Conservation (phyloP, 179 eudicot genomes). For the Monotropa hypopitys region DNA sequence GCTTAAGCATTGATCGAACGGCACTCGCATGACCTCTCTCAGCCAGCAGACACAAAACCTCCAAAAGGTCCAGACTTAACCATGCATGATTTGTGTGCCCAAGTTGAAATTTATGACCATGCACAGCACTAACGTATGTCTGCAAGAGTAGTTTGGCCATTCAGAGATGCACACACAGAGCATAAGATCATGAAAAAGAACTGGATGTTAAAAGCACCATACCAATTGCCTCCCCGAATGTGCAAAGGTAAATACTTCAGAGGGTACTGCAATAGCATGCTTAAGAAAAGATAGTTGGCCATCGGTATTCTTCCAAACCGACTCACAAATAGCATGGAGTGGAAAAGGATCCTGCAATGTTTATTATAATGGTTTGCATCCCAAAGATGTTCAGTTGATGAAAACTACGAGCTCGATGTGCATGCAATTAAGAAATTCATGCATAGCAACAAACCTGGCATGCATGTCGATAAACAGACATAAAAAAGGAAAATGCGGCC, state of each 20-base stretch:
- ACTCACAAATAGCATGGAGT: slow-evolving; percentile 59
- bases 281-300: slow-evolving; percentile 83
- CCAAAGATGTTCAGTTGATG: neutral
- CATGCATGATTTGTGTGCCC: slow-evolving; percentile 65
- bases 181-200: neutral
- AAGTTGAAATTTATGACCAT: slow-evolving; percentile 43
- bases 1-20: slow-evolving; percentile 58
- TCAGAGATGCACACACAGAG: neutral
- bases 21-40: slow-evolving; percentile 74
- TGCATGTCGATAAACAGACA: slow-evolving; percentile 58
- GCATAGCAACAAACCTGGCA: slow-evolving; percentile 32
- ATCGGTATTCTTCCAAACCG: slow-evolving; percentile 73
- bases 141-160: slow-evolving; percentile 19
- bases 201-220: slow-evolving; percentile 11
- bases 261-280: slow-evolving; percentile 61
- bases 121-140: slow-evolving; percentile 51
- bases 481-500: slow-evolving; percentile 58
- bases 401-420: neutral
- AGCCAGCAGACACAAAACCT: slow-evolving; percentile 76
- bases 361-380: neutral
- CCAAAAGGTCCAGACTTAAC: slow-evolving; percentile 76
- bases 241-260: slow-evolving; percentile 70
- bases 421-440: neutral
- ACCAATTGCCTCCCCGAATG: slow-evolving; percentile 72
- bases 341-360: slow-evolving; percentile 68